phyloP scores from a whole-genome alignment of 179 eudicot genomes.

The Amaranthus tricolor region DNA sequence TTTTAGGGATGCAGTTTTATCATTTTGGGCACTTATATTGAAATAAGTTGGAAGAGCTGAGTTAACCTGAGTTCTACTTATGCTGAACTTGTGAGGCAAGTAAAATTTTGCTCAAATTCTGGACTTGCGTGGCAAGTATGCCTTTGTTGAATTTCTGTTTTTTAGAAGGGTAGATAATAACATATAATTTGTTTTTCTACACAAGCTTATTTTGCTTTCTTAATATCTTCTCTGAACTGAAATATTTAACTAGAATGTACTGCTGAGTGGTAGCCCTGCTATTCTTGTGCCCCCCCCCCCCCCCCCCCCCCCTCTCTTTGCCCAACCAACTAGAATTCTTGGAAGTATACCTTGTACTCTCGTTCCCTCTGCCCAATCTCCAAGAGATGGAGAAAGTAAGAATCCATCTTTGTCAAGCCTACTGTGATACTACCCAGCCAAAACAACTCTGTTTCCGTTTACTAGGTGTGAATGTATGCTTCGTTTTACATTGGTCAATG shows the following conservation, averaged over 20 bases:
- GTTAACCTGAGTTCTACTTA: background rate
- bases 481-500: background rate
- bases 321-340: background rate
- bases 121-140: background rate
- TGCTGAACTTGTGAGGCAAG: background rate
- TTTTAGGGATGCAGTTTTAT: background rate
- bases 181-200: background rate
- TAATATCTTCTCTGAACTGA: background rate
- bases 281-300: background rate
- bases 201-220: background rate
- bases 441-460: background rate
- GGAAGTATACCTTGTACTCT: background rate
- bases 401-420: background rate
- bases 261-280: background rate
- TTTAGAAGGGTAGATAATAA: background rate
- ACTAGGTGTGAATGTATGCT: background rate
- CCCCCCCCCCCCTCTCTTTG: background rate
- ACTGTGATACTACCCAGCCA: background rate
- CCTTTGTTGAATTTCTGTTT: background rate
- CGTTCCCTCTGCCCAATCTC: background rate
- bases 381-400: background rate
- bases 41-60: conserved; percentile 3
- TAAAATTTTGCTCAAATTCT: background rate
- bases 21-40: background rate
- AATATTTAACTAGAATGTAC: background rate